Base-by-base conservation (phyloP, 2,329 filamentous ascomycete species). In the Sporothrix brunneoviolacea region DNA sequence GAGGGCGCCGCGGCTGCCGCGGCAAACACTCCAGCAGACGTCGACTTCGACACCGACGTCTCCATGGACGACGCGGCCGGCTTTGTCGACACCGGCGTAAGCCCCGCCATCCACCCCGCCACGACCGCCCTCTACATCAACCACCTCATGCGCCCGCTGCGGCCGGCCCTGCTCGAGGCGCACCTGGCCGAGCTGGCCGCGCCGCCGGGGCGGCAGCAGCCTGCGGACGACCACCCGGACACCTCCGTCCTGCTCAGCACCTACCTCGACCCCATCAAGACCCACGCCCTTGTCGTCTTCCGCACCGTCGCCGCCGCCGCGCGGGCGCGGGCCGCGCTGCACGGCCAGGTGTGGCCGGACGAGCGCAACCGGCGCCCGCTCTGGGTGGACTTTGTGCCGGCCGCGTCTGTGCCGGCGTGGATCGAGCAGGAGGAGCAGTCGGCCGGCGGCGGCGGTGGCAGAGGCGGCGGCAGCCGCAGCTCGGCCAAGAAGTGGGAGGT, bases 301-400 rank as follows among this genome's bases (percentile, higher is more conserved):
- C 71, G 73, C 39, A 84, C 75, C 40, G 71, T 82, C 9, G 72
- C 82, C 3, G 83, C 86, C 4, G 93, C 93, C 4, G 82, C 84
- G 0, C 79, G 88, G 19, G 90, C 88, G 8, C 85, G 91, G 43
- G 77, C 80, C 9, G 77, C 79, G 3, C 72, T 97, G 2, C 91
- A 98, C 66, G 80, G 82, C 52, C 78, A 77, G 19, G 78, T 90
- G 32, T 97, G 91, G 88, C 91, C 91, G 1, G 81, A 90, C 52
- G 91, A 97, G 68, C 82, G 84, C 52, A 87, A 84, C 58, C 79
- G 93, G 28, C 94, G 93, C 64, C 76, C 83, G 1, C 75, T 97
- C 1, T 94, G 85, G 79, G 88, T 88, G 4, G 93, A 98, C 64
- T 97, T 93, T 64, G 76, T 97, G 18, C 91, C 91, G 0, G 78